Evolutionary conservation across 2,329 filamentous ascomycete genomes (phyloP).

Genomic region (Emergomyces pasteurianus): DNA sequence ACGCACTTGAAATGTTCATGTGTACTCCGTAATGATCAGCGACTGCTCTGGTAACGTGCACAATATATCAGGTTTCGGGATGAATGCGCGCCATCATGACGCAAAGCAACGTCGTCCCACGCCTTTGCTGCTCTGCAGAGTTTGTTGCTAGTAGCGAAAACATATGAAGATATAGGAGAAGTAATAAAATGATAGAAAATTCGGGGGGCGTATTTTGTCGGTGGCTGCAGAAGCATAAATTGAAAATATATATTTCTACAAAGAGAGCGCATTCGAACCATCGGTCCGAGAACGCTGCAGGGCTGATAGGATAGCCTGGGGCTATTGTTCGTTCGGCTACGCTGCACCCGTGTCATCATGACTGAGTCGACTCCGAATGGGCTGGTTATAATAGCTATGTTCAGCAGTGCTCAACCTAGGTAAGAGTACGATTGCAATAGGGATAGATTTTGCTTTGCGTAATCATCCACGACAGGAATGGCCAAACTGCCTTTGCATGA

Average conservation of each 20-base stretch:
- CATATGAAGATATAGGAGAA: too few relatives aligned
- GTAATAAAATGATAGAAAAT: background rate
- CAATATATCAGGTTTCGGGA: background rate
- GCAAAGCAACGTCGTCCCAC: background rate
- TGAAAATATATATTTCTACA: too few relatives aligned
- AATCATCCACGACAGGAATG: background rate
- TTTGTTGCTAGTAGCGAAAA: background rate
- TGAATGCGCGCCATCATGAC: background rate
- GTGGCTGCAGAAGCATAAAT: too few relatives aligned
- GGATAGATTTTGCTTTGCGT: background rate
- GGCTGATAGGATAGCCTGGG: background rate
- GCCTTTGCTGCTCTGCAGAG: too few relatives aligned
- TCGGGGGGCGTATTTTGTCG: background rate
- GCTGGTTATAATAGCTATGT: background rate
- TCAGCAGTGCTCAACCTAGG: background rate
- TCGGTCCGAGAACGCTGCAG: too few relatives aligned
- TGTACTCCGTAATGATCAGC: background rate
- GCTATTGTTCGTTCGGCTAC: background rate
- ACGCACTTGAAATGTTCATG: background rate
- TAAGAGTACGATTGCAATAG: background rate
- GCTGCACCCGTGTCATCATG: too few relatives aligned
- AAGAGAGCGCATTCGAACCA: too few relatives aligned
- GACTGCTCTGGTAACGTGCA: background rate
- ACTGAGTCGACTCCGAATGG: background rate
- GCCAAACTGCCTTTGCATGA: background rate